Evolutionary conservation across 2,329 filamentous ascomycete species (phyloP).

Genomic region (Sporothrix phasma): DNA sequence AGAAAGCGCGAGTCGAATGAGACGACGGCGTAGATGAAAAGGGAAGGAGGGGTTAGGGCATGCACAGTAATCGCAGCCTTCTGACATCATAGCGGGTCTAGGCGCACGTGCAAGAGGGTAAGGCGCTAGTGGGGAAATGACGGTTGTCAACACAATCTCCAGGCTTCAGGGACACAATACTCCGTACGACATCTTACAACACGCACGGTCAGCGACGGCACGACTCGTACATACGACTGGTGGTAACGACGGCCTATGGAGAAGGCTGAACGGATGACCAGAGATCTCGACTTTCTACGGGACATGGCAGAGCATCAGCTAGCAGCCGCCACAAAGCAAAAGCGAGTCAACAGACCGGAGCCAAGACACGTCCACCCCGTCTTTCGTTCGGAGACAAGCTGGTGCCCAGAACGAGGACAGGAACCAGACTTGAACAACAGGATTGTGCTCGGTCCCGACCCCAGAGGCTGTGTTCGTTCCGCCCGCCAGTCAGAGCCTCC

Average conservation of each 20-base stretch:
- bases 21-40: background rate
- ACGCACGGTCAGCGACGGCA: no score
- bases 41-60: background rate
- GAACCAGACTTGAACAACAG: background rate
- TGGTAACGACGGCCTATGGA: background rate
- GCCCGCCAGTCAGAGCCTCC: background rate
- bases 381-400: background rate
- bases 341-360: background rate
- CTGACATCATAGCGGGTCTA: constrained; percentile 14
- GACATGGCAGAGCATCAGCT: no score
- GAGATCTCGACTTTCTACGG: no score
- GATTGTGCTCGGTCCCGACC: background rate
- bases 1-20: constrained; percentile 20
- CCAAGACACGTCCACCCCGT: background rate
- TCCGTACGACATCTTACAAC: no score
- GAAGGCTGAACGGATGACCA: background rate
- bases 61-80: constrained; percentile 13
- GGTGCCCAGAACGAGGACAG: background rate
- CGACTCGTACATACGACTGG: background rate
- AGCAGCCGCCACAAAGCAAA: background rate
- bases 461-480: background rate
- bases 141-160: background rate
- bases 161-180: background rate
- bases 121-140: background rate
- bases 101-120: constrained; percentile 2